Conservation (phyloP, 257 asterid species). For the Solanum pennellii region DNA sequence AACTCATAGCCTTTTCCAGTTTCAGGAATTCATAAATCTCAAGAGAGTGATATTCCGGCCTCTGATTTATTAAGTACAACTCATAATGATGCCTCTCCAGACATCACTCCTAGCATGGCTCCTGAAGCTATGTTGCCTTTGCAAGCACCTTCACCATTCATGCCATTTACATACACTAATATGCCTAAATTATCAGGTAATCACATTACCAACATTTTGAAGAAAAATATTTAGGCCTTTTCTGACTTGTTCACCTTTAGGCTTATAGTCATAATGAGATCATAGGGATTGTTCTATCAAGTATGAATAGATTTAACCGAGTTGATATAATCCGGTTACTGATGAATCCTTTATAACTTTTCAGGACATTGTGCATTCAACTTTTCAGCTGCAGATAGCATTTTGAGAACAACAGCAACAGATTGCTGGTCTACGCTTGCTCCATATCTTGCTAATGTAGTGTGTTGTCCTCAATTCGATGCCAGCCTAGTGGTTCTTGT, state of each 20-base stretch:
- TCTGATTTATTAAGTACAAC: neutral
- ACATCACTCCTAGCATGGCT: constrained; percentile 6
- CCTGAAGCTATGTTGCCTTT: neutral
- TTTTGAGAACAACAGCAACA: constrained; percentile 9
- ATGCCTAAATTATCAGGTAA: constrained; percentile 26
- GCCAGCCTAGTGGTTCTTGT: constrained; percentile 15
- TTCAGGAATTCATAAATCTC: constrained; percentile 8
- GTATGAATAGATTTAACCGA: neutral
- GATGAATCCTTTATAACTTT: neutral
- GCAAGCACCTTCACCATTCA: constrained; percentile 17
- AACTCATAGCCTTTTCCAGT: neutral
- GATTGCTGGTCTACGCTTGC: constrained; percentile 31
- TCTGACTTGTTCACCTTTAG: neutral
- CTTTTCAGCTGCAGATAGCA: constrained; percentile 10
- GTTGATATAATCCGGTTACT: neutral
- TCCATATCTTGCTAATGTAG: constrained; percentile 19
- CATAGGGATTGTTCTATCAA: neutral
- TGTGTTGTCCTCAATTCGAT: constrained; percentile 26
- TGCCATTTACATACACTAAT: constrained; percentile 12
- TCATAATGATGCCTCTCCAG: neutral
- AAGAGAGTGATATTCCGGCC: neutral
- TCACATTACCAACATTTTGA: neutral
- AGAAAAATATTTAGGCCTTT: neutral
- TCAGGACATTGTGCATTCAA: constrained; percentile 21
- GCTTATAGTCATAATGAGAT: neutral